Evolutionary conservation across 1,284 basidiomycete genomes (phyloP).

Genomic region (Hemileia vastatrix): DNA sequence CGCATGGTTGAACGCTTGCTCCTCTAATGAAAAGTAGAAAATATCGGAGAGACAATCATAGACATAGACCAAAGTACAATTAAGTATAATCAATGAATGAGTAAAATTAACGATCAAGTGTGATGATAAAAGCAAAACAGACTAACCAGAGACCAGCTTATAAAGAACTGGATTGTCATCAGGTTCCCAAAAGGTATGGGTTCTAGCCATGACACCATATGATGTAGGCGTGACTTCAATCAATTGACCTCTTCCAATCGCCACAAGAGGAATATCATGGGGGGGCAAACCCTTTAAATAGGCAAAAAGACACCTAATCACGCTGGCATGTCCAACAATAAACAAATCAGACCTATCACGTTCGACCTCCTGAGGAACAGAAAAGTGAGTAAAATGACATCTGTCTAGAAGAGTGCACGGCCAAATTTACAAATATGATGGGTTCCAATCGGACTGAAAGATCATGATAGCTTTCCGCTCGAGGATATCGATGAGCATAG

Average conservation of each 20-base stretch:
- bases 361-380: constrained; percentile 15
- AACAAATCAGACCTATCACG: constrained; percentile 19
- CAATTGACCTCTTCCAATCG: constrained; percentile 12
- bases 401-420: constrained; percentile 32
- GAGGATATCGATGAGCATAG: constrained; percentile 22
- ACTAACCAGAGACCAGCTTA: constrained; percentile 20
- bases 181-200: constrained; percentile 20
- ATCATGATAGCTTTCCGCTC: constrained; percentile 76
- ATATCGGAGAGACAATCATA: too few species aligned
- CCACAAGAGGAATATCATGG: constrained; percentile 7
- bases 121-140: not conserved
- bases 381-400: constrained; percentile 50
- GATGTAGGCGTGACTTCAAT: constrained; percentile 19
- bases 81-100: not conserved
- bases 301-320: constrained; percentile 76
- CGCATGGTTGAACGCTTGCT: constrained; percentile 21
- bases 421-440: constrained; percentile 55
- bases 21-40: constrained; percentile 8
- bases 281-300: constrained; percentile 21
- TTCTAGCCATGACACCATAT: constrained; percentile 22
- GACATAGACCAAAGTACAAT: not conserved
- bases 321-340: constrained; percentile 81
- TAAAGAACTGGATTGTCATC: constrained; percentile 16
- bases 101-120: not conserved
- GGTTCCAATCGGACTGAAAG: constrained; percentile 57